These are phyloP conservation scores for Myxozyma mucilagina DNA, from an alignment of 805 yeast genomes.

Conservation along the genomic window DNA sequence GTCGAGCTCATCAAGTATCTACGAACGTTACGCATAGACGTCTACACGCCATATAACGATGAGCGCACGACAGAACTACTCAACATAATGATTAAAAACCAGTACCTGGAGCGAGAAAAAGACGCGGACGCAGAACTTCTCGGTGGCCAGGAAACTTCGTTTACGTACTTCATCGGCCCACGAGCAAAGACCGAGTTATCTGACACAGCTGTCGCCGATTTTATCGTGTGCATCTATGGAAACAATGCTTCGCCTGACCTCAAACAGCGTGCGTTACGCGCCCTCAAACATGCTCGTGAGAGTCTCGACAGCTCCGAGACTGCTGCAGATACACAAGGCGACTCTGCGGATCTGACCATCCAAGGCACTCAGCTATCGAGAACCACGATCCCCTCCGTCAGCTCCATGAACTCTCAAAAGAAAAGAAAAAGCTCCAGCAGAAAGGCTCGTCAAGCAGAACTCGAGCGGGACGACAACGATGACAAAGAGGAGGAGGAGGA, in stretches of 20 bases:
- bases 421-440: background rate
- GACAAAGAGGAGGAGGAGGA: background rate
- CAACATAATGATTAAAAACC: constrained; percentile 16
- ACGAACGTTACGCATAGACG: constrained; percentile 13
- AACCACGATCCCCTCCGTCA: constrained; percentile 4
- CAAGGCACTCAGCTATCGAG: background rate
- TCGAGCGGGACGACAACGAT: constrained; percentile 23
- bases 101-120: constrained; percentile 22
- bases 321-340: background rate
- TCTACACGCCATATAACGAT: constrained; percentile 20
- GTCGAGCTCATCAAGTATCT: constrained; percentile 19
- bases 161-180: constrained; percentile 26
- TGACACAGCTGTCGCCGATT: constrained; percentile 15
- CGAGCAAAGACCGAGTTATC: constrained; percentile 24
- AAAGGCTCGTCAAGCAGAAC: constrained; percentile 13
- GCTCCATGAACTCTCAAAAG: constrained; percentile 3
- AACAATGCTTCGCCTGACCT: constrained; percentile 11
- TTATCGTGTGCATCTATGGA: constrained; percentile 20
- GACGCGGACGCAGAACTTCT: constrained; percentile 15
- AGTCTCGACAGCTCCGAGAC: background rate
- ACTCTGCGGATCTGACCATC: background rate
- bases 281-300: constrained; percentile 14
- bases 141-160: constrained; percentile 15
- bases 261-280: constrained; percentile 8
- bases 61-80: constrained; percentile 19